Base-by-base conservation (phyloP, 2,329 filamentous ascomycete genomes). In the Neophaeococcomyces aloes region DNA sequence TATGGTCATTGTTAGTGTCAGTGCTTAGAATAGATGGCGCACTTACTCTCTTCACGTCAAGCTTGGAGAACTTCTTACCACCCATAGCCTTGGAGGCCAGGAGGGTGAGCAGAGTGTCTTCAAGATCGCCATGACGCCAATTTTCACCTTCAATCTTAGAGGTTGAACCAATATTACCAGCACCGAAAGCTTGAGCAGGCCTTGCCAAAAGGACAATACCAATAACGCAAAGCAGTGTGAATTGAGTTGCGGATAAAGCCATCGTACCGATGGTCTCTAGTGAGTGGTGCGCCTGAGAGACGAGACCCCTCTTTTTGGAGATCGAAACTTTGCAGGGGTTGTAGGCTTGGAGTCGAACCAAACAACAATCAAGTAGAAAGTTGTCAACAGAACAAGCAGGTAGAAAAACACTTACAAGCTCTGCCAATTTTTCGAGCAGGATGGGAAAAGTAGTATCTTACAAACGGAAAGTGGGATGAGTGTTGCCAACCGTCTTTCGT, bases 111-210 rank as follows among this genome's bases (percentile, higher is more conserved):
- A 94, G 78, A 27, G 83, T 81, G 69, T 95, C 88, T 70, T 94
- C 88, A 57, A 95, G 93, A 64, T 95, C 88, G 58, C 84, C 84
- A 74, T 89, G 83, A 53, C 83, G 81, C 82, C 82, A 94, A 63
- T 93, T 93, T 61, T 85, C 74, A 52, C 86, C 86, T 63, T 91
- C 85, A 42, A 93, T 73, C 60, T 80, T 81, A 58, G 85, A 83
- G 48, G 86, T 74, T 46, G 81, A 79, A 32, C 83, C 85, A 61
- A 94, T 91, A 64, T 93, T 93, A 49, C 87, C 87, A 56, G 86
- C 86, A 53, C 86, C 86, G 59, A 94, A 94, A 43, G 84, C 86
- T 53, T 81, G 71, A 29, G 77, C 75, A 14, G 83, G 83, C 48
- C 71, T 71, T 42, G 80, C 76, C 57, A 86, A 76, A 53, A 76